Base-by-base conservation (phyloP, 306 rosid genomes). In the Oemleria cerasiformis region DNA sequence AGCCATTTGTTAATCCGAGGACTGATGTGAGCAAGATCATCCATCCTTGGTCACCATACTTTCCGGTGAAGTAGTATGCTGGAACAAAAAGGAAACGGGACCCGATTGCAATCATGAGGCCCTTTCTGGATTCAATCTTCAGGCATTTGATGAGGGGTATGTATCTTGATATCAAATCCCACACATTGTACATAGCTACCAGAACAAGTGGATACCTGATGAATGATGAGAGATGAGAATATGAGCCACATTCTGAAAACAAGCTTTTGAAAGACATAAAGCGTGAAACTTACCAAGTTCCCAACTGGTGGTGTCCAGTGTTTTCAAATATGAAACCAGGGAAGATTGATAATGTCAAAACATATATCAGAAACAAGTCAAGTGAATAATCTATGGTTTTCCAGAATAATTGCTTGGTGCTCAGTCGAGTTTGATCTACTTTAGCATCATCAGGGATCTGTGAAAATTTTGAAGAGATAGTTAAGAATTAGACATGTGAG, bases 261-360 rank as follows among this genome's bases (percentile, higher is more conserved):
- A 36, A 38, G 45, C 14, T 20, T 10, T 41, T 9, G 5, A 2
- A 15, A 8, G 12, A 53, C 23, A 16, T 13, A 55, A 25, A 43
- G 62, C 23, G 3, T 44, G 13, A 25, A 57, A 79, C 78, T 70
- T 77, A 85, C 98, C 99, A 94, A 47, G 86, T 5, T 36, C 99
- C 97, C 76, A 94, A 73, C 44, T 73, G 74, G 73, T 94, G 99
- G 4, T 76, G 20, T 69, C 99, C 99, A 0, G 99, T 91, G 49
- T 91, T 84, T 83, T 94, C 99, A 44, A 78, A 94, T 78, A 89
- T 72, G 84, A 91, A 91, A 9, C 97, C 99, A 6, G 97, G 99
- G 68, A 84, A 78, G 59, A 94, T 91, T 9, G 97, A 94, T 77
- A 94, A 57, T 7, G 99, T 91, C 20, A 85, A 6, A 12, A 65